These are phyloP conservation scores for Porpolomopsis calyptriformis DNA, from an alignment of 768 basidiomycete genomes.

Conservation along the genomic window DNA sequence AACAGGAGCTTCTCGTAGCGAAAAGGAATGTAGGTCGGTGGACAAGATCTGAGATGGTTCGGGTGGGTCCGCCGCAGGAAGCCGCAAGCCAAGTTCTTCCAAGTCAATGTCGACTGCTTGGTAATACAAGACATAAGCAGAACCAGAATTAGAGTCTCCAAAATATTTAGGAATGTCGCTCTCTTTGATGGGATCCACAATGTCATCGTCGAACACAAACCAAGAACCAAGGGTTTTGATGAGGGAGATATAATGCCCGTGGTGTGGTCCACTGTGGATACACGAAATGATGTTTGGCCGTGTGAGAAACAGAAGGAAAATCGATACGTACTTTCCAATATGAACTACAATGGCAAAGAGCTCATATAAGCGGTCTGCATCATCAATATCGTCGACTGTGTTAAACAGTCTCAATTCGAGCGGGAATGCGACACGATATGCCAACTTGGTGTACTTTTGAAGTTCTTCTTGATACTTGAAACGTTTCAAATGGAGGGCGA, in stretches of 20 bases:
- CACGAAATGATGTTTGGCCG: conserved; percentile 9
- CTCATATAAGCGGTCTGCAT: conserved; percentile 88
- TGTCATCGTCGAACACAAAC: conserved; percentile 95
- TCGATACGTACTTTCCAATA: conserved; percentile 78
- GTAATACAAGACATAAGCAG: conserved; percentile 96
- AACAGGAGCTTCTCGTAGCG: conserved; percentile 17
- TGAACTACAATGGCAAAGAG: conserved; percentile 98
- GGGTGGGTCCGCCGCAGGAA: conserved; percentile 10
- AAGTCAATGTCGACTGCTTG: conserved; percentile 84
- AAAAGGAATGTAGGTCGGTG: conserved; percentile 9
- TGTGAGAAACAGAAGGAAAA: conserved; percentile 4
- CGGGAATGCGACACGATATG: conserved; percentile 95
- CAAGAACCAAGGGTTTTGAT: conserved; percentile 78
- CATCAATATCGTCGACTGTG: conserved; percentile 85
- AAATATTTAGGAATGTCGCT: conserved; percentile 88
- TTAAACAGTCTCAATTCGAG: conserved; percentile 92
- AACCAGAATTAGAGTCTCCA: conserved; percentile 79
- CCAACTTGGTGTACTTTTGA: conserved; percentile 85
- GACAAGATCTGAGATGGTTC: conserved; percentile 13
- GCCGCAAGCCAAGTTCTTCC: conserved; percentile 54
- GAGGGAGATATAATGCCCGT: conserved; percentile 95
- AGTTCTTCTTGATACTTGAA: conserved; percentile 98
- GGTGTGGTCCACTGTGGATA: conserved; percentile 76
- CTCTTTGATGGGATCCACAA: conserved; percentile 80
- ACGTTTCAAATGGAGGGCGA: conserved; percentile 92